Evolutionary conservation across 495 filamentous ascomycete genomes (phyloP).

Genomic region (Usnea hakonensis): DNA sequence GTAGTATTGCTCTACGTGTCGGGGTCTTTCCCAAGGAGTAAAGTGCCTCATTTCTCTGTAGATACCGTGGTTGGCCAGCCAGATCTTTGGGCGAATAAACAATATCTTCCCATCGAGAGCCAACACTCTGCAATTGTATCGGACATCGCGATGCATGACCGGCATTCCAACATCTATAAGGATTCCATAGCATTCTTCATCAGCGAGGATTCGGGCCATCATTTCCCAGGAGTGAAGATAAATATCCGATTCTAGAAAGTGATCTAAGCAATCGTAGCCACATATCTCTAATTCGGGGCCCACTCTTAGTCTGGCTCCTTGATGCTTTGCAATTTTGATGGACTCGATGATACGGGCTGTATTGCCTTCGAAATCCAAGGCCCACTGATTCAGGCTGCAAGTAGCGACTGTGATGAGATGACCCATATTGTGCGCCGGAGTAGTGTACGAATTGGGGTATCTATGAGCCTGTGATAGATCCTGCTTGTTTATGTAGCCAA

Average conservation of each 20-base stretch:
- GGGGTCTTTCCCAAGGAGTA: slow-evolving; percentile 53
- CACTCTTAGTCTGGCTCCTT: slow-evolving; percentile 62
- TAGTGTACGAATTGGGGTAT: too few relatives aligned
- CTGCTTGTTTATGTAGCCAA: too few relatives aligned
- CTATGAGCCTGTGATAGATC: too few relatives aligned
- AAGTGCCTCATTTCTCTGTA: slow-evolving; percentile 68
- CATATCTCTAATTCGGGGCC: slow-evolving; percentile 68
- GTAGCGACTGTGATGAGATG: slow-evolving; percentile 43
- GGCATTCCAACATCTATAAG: slow-evolving; percentile 72
- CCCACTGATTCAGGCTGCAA: slow-evolving; percentile 50
- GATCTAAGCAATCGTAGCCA: slow-evolving; percentile 66
- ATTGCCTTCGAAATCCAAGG: slow-evolving; percentile 76
- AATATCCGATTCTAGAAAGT: slow-evolving; percentile 41
- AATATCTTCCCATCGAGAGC: slow-evolving; percentile 59
- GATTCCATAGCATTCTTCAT: slow-evolving; percentile 64
- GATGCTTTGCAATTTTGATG: slow-evolving; percentile 59
- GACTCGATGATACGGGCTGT: slow-evolving; percentile 64
- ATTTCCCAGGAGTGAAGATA: slow-evolving; percentile 63
- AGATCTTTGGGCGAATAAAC: slow-evolving; percentile 77
- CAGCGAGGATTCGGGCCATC: slow-evolving; percentile 54
- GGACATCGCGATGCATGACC: slow-evolving; percentile 40
- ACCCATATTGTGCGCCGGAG: slow-evolving; percentile 31
- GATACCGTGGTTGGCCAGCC: slow-evolving; percentile 72
- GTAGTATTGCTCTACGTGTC: slow-evolving; percentile 62
- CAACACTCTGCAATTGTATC: slow-evolving; percentile 71